phyloP scores from a whole-genome alignment of 352 stramenopile genomes.

The Phytopythium mirpurense region DNA sequence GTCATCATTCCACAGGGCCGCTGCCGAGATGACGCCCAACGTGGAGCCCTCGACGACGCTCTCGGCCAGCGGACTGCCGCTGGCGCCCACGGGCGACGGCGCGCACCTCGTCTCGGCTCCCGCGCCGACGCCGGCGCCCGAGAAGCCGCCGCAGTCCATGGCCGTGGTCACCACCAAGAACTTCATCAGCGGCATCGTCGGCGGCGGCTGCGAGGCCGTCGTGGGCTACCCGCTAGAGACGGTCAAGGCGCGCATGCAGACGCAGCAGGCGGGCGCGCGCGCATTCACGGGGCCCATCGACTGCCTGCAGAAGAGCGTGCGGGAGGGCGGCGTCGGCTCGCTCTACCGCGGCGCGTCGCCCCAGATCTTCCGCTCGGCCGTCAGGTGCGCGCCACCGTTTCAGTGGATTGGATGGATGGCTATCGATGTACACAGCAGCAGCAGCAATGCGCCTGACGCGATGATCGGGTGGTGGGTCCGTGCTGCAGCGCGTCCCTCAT shows the following conservation, averaged over 20 bases:
- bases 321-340: constrained; percentile 43
- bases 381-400: constrained; percentile 32
- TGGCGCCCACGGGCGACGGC: not conserved
- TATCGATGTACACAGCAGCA: too few relatives aligned
- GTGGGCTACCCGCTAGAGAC: constrained; percentile 67
- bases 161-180: constrained; percentile 52
- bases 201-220: constrained; percentile 49
- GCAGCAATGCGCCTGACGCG: too few relatives aligned
- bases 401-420: not conserved
- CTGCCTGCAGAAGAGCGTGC: constrained; percentile 50
- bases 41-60: constrained; percentile 8
- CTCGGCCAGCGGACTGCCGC: constrained; percentile 7
- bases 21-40: constrained; percentile 4
- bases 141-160: constrained; percentile 25
- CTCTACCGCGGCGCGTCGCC: constrained; percentile 65
- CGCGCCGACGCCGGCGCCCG: too few relatives aligned
- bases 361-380: constrained; percentile 60
- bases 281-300: constrained; percentile 42
- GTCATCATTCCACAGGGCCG: not conserved
- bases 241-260: constrained; percentile 67
- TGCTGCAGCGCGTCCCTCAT: constrained; percentile 47
- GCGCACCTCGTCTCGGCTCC: not conserved
- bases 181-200: constrained; percentile 55
- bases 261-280: constrained; percentile 26
- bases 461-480: too few relatives aligned